Percentiles rank a stretch among this genome's conserved stretches.
Conservation (phyloP, 805 yeast species). For the Metschnikowia lachancei region DNA sequence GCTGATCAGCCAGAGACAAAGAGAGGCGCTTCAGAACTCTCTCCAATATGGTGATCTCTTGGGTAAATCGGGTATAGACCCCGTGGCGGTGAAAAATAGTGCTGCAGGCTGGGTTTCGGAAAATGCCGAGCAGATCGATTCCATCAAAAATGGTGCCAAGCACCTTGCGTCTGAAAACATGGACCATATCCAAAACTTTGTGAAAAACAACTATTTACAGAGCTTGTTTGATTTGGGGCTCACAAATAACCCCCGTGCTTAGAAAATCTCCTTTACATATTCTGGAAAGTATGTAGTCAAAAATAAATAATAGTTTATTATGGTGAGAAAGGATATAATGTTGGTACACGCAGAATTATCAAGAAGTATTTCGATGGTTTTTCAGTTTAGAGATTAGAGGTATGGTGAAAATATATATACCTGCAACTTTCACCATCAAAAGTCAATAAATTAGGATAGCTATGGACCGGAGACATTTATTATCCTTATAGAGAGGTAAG, state of each 20-base stretch:
- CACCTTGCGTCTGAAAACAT: constrained; percentile 8
- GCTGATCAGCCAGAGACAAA: constrained; percentile 9
- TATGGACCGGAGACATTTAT: too few species aligned
- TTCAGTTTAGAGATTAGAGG: too few species aligned
- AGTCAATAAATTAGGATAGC: too few species aligned
- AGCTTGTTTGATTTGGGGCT: constrained; percentile 1
- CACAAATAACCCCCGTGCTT: neutral
- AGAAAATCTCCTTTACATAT: neutral
- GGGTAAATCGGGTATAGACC: constrained; percentile 4
- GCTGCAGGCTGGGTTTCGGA: constrained; percentile 10
- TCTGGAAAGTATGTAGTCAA: neutral
- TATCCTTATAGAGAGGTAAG: too few species aligned
- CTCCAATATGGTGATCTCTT: constrained; percentile 2
- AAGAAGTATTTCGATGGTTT: too few species aligned
- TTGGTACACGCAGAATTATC: too few species aligned
- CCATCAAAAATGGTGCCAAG: constrained; percentile 6
- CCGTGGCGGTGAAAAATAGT: constrained; percentile 2
- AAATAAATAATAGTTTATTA: too few species aligned
- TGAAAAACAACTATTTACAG: constrained; percentile 2
- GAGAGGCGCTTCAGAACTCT: neutral
- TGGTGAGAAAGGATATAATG: too few species aligned
- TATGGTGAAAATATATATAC: too few species aligned
- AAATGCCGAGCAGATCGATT: constrained; percentile 9
- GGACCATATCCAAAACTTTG: constrained; percentile 1
- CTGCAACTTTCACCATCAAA: too few species aligned